Evolutionary conservation across 257 asterid genomes (phyloP).

Genomic region (Forsythia viridissima): DNA sequence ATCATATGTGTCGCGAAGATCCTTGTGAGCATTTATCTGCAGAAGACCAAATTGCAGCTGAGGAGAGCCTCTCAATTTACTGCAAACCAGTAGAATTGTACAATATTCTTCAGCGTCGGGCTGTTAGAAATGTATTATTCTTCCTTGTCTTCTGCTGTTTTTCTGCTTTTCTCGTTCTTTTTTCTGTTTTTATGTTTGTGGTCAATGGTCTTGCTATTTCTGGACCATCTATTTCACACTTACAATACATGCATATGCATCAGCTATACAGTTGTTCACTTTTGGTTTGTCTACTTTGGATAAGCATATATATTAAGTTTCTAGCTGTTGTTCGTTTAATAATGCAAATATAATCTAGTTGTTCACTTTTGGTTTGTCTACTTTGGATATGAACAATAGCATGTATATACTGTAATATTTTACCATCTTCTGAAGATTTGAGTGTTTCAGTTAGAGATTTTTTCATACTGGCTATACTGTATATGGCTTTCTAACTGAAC

Average conservation of each 20-base stretch:
- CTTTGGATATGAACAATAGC: neutral
- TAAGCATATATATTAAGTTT: neutral
- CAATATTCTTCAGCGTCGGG: conserved; percentile 94
- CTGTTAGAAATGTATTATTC: conserved; percentile 60
- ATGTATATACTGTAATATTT: neutral
- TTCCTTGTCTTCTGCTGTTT: neutral
- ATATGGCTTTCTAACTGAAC: conserved; percentile 37
- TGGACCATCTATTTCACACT: conserved; percentile 9
- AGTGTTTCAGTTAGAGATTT: conserved; percentile 5
- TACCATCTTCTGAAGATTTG: neutral
- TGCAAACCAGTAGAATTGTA: conserved; percentile 98
- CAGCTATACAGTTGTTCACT: neutral
- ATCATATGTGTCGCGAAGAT: conserved; percentile 92
- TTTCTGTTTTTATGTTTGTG: neutral
- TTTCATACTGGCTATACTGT: conserved; percentile 13
- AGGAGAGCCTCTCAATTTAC: conserved; percentile 87
- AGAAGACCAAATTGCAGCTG: conserved; percentile 90
- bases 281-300: no score
- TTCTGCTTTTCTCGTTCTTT: neutral
- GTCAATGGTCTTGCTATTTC: conserved; percentile 13
- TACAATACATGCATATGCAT: conserved; percentile 4
- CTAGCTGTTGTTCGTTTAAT: neutral
- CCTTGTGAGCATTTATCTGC: conserved; percentile 80
- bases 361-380: neutral
- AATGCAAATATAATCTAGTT: neutral